Percentiles rank a stretch among this genome's conserved stretches.
phyloP scores from a whole-genome alignment of 2,329 filamentous ascomycete genomes.

The Truncatella angustata region DNA sequence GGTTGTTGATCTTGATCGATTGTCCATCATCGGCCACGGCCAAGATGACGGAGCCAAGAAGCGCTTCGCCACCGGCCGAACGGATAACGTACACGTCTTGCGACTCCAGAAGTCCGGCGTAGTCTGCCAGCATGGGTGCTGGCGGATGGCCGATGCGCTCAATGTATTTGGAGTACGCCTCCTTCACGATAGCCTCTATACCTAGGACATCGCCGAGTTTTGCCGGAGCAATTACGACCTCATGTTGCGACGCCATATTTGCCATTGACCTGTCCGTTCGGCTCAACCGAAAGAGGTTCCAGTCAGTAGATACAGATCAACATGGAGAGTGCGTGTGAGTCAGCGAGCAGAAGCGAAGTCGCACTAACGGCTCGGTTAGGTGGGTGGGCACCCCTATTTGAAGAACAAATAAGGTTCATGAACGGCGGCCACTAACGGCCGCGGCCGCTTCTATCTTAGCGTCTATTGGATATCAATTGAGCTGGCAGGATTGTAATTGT shows the following conservation, averaged over 20 bases:
- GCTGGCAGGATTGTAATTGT: no score
- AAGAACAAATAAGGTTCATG: no score
- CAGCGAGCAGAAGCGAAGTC: no score
- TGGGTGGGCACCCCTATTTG: no score
- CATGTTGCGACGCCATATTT: not conserved
- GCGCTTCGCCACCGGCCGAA: conserved; percentile 2
- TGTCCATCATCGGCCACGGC: conserved; percentile 2
- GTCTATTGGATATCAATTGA: no score
- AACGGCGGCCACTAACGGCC: no score
- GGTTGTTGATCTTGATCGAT: conserved; percentile 18
- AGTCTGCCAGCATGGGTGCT: conserved; percentile 35
- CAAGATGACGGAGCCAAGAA: conserved; percentile 29
- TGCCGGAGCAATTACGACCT: not conserved
- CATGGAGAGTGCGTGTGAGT: no score
- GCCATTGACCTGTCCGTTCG: not conserved
- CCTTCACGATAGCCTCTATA: conserved; percentile 5
- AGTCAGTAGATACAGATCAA: no score
- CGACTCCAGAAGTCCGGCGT: conserved; percentile 23
- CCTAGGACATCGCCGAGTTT: not conserved
- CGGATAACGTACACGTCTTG: conserved; percentile 8
- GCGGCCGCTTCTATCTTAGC: no score
- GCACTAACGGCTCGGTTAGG: no score
- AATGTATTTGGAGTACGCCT: conserved; percentile 9
- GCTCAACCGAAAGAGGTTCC: no score
- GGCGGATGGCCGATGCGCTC: conserved; percentile 25